These are phyloP conservation scores for Ehretia macrophylla DNA, from an alignment of 257 asterid genomes.

Conservation along the genomic window DNA sequence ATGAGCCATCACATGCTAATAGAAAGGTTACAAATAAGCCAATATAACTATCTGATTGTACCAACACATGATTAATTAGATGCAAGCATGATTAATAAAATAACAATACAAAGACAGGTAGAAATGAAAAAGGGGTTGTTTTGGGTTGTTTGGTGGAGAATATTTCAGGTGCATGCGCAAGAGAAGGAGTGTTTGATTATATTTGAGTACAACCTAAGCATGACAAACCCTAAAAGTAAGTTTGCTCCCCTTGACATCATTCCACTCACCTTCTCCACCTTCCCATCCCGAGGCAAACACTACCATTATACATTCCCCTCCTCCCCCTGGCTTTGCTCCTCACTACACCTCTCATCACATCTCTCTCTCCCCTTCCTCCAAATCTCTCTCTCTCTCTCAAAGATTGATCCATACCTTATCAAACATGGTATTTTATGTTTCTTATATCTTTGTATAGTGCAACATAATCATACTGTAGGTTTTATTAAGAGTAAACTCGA, in stretches of 20 bases:
- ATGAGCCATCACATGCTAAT: constrained; percentile 8
- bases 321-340: not conserved
- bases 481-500: too few relatives aligned
- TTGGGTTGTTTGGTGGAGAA: constrained; percentile 29
- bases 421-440: not conserved
- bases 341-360: constrained; percentile 8
- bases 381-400: not conserved
- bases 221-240: constrained; percentile 81
- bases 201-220: constrained; percentile 71
- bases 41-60: constrained; percentile 29
- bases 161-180: constrained; percentile 61
- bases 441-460: too few relatives aligned
- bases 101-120: constrained; percentile 14
- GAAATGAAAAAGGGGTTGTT: constrained; percentile 23
- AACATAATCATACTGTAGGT: not conserved
- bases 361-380: not conserved
- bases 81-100: constrained; percentile 23
- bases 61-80: constrained; percentile 20
- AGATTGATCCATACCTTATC: not conserved
- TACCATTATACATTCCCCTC: constrained; percentile 17
- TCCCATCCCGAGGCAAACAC: constrained; percentile 54
- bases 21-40: constrained; percentile 25
- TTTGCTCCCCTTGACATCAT: constrained; percentile 52
- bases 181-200: constrained; percentile 16
- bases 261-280: constrained; percentile 61